Conservation (phyloP, 2,329 filamentous ascomycete species). For the Colletotrichum chrysophilum region DNA sequence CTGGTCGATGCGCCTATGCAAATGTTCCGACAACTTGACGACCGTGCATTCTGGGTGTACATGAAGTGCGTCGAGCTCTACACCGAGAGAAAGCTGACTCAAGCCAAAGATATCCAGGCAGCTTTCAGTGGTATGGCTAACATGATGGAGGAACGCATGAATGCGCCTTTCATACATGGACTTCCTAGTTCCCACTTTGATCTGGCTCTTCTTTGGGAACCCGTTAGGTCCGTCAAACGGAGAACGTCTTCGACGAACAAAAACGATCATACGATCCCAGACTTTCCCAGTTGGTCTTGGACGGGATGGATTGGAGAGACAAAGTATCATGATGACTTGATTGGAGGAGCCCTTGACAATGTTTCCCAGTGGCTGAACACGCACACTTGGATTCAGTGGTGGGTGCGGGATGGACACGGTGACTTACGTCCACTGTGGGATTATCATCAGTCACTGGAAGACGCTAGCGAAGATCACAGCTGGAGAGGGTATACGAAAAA, state of each 20-base stretch:
- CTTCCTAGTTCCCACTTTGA: slow-evolving; percentile 38
- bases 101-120: slow-evolving; percentile 32
- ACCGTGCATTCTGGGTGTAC: slow-evolving; percentile 33
- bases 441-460: neutral
- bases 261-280: neutral
- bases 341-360: slow-evolving; percentile 30
- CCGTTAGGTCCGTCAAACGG: neutral
- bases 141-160: slow-evolving; percentile 27
- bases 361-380: slow-evolving; percentile 35
- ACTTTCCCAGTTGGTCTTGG: slow-evolving; percentile 42
- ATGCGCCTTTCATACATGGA: slow-evolving; percentile 30
- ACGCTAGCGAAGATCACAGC: neutral
- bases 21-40: slow-evolving; percentile 28
- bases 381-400: slow-evolving; percentile 41
- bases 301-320: slow-evolving; percentile 32
- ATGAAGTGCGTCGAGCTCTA: slow-evolving; percentile 34
- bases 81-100: slow-evolving; percentile 28
- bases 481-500: slow-evolving; percentile 1
- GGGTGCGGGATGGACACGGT: slow-evolving; percentile 34
- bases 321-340: slow-evolving; percentile 23
- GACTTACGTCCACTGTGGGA: slow-evolving; percentile 34
- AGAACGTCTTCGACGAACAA: neutral
- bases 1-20: slow-evolving; percentile 30
- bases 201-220: slow-evolving; percentile 37
- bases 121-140: slow-evolving; percentile 37